These are phyloP conservation scores for Colletotrichum caudatum DNA, from an alignment of 2,329 filamentous ascomycete species.

Conservation along the genomic window DNA sequence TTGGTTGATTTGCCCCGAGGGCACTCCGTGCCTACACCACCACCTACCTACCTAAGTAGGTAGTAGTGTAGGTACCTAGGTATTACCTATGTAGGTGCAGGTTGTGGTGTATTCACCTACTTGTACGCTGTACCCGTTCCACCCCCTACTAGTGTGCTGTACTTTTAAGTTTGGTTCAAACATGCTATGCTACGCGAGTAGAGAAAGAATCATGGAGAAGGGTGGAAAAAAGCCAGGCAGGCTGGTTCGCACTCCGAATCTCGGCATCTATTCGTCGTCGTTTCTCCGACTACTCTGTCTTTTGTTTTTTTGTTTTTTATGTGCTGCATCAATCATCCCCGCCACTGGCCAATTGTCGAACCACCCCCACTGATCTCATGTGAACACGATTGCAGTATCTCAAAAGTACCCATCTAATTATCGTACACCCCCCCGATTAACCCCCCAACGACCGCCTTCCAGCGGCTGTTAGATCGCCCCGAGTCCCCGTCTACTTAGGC, in stretches of 20 bases:
- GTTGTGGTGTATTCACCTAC: neutral
- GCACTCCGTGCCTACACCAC: too few relatives aligned
- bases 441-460: conserved; percentile 31
- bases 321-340: neutral
- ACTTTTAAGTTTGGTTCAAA: conserved; percentile 3
- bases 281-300: neutral
- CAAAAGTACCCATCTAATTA: too few relatives aligned
- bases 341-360: conserved; percentile 32
- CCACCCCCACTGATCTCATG: conserved; percentile 39
- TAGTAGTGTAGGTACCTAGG: too few relatives aligned
- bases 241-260: conserved; percentile 22
- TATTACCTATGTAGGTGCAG: too few relatives aligned
- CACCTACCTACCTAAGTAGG: too few relatives aligned
- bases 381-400: conserved; percentile 41
- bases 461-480: conserved; percentile 29
- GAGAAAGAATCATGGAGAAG: neutral
- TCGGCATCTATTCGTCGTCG: conserved; percentile 11
- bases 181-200: conserved; percentile 8
- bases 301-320: too few relatives aligned
- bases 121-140: neutral
- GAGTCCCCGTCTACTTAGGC: conserved; percentile 3
- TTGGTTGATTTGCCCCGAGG: neutral
- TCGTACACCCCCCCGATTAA: neutral
- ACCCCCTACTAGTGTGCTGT: neutral
- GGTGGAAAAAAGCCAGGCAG: neutral